Evolutionary conservation across 208 protist species (phyloP).

Genomic region (Trypanosoma theileri): DNA sequence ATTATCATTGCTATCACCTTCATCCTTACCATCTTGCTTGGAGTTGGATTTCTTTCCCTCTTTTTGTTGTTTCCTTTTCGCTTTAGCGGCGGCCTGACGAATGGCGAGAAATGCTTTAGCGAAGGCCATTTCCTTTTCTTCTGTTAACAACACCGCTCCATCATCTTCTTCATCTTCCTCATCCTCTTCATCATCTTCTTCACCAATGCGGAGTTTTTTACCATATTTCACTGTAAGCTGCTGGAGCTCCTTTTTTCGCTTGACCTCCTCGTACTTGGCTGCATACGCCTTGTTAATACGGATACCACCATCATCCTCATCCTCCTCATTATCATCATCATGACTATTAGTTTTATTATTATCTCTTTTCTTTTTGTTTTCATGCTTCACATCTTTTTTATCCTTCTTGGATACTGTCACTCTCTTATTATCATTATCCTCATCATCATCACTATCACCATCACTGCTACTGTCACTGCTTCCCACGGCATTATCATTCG

Average conservation of each 20-base stretch:
- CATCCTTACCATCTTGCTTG: neutral
- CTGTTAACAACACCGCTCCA: conserved; percentile 76
- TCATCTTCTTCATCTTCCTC: conserved; percentile 84
- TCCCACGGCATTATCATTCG: neutral
- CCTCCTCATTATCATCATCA: conserved; percentile 17
- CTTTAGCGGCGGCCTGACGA: conserved; percentile 53
- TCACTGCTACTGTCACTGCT: neutral
- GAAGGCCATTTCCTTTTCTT: conserved; percentile 78
- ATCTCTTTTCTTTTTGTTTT: conserved; percentile 7
- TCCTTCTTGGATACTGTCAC: neutral
- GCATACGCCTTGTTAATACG: conserved; percentile 84
- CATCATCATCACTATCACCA: neutral
- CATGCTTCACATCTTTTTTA: neutral
- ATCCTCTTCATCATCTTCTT: conserved; percentile 45
- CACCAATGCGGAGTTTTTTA: conserved; percentile 39
- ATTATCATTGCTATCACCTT: conserved; percentile 17
- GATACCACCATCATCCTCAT: conserved; percentile 30
- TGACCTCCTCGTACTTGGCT: conserved; percentile 83
- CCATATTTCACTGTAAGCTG: conserved; percentile 85
- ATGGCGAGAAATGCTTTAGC: conserved; percentile 78
- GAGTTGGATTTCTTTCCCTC: neutral
- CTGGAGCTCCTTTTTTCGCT: conserved; percentile 87
- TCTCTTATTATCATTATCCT: conserved; percentile 5
- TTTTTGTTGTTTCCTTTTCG: conserved; percentile 30
- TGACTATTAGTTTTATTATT: conserved; percentile 4